A percentile compares a stretch with the other conserved stretches of the same genome.
These are phyloP conservation scores for Udeniomyces megalosporus DNA, from an alignment of 768 basidiomycete species.

Conservation along the genomic window DNA sequence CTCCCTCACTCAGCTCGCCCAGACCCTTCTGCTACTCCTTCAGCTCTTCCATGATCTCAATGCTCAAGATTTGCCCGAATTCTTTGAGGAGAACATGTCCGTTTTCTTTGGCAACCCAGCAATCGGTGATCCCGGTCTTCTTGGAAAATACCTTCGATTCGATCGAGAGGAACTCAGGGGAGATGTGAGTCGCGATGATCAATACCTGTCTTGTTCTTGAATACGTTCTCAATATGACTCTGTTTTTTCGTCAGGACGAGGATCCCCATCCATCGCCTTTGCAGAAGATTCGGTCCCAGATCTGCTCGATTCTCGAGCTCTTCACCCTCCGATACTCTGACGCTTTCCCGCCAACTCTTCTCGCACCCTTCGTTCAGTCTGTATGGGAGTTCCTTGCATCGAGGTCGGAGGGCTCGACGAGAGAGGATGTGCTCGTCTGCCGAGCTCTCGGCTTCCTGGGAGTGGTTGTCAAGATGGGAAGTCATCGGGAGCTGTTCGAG, in stretches of 20 bases:
- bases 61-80: conserved; percentile 85
- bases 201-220: neutral
- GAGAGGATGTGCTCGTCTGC: conserved; percentile 48
- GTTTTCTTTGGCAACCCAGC: conserved; percentile 53
- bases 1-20: conserved; percentile 38
- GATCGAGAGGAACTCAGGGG: conserved; percentile 49
- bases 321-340: conserved; percentile 59
- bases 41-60: conserved; percentile 89
- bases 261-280: conserved; percentile 68
- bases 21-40: conserved; percentile 57
- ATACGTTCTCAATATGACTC: neutral
- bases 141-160: conserved; percentile 69
- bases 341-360: conserved; percentile 27
- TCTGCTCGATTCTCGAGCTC: conserved; percentile 83
- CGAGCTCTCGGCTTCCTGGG: conserved; percentile 82
- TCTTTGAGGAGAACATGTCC: conserved; percentile 71
- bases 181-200: conserved; percentile 53
- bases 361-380: conserved; percentile 50
- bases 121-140: conserved; percentile 41
- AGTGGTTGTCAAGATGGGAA: conserved; percentile 73
- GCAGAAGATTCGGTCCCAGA: conserved; percentile 73
- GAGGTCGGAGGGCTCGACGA: conserved; percentile 30
- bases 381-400: conserved; percentile 81
- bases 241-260: conserved; percentile 34
- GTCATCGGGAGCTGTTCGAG: conserved; percentile 61